A percentile compares a stretch with the other conserved stretches of the same genome.
phyloP scores from a whole-genome alignment of 1,139 yeast species.

The Pichia sp. region DNA sequence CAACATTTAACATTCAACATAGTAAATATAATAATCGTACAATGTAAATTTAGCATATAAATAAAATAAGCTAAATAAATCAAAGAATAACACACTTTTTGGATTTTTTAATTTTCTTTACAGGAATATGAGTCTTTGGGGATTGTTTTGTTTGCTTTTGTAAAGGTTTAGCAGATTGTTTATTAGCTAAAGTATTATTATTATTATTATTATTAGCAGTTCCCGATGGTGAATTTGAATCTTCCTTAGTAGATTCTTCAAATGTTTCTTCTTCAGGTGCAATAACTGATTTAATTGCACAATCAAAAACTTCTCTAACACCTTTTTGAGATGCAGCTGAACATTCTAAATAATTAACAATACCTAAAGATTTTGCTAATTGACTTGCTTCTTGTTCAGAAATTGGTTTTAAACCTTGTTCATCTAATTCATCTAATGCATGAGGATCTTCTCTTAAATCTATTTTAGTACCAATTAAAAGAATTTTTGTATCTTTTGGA shows the following conservation, averaged over 20 bases:
- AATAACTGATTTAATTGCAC: slow-evolving; percentile 67
- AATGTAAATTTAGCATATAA: background rate
- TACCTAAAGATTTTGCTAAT: slow-evolving; percentile 66
- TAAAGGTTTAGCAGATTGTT: slow-evolving; percentile 8
- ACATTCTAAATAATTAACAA: slow-evolving; percentile 77
- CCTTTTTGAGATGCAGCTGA: slow-evolving; percentile 92
- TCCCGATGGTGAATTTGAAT: too few species aligned
- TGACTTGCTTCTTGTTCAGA: slow-evolving; percentile 56
- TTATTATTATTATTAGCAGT: too few species aligned
- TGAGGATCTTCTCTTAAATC: slow-evolving; percentile 82
- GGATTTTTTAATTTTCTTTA: slow-evolving; percentile 36
- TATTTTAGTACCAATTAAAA: slow-evolving; percentile 79
- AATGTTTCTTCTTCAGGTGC: slow-evolving; percentile 56
- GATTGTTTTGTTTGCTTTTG: slow-evolving; percentile 6
- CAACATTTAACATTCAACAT: too few species aligned
- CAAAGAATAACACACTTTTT: slow-evolving; percentile 47
- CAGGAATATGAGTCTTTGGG: slow-evolving; percentile 11
- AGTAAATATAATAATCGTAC: background rate
- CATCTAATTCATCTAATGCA: slow-evolving; percentile 63
- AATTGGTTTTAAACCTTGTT: slow-evolving; percentile 58
- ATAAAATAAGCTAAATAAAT: slow-evolving; percentile 7
- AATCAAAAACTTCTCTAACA: slow-evolving; percentile 75
- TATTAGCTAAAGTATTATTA: slow-evolving; percentile 7
- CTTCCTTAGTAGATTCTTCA: slow-evolving; percentile 14
- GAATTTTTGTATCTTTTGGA: slow-evolving; percentile 64